Base-by-base conservation (phyloP, 768 basidiomycete genomes). In the Clavaria fumosa region DNA sequence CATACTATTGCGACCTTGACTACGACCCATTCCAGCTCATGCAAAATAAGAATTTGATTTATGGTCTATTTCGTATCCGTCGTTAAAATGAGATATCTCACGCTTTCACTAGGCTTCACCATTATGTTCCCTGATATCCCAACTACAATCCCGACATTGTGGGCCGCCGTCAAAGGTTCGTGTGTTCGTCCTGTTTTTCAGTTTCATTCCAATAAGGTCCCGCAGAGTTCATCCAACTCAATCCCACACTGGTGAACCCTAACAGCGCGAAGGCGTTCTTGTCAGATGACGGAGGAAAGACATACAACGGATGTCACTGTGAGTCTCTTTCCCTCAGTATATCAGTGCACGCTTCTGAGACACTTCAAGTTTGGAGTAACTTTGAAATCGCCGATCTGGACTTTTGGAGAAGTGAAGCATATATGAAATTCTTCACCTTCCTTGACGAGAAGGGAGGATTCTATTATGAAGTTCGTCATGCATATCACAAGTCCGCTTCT, bases 271-370 rank as follows among this genome's bases (percentile, higher is more conserved):
- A 80, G 64, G 55, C 53, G 1, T 84, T 76, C 57, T 51, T 81
- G 33, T 79, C 75, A 1, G 67, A 81, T 34, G 66, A 90, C 49
- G 63, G 66, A 3, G 83, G 82, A 9, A 62, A 75, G 31, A 67
- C 66, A 0, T 85, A 83, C 47, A 85, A 84, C 52, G 58, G 67
- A 12, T 85, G 82, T 50, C 79, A 83, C 44, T 83, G 77, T 80
- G 45, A 44, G 73, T 63, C 5, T 23, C n/a, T n/a, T 20, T 23
- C 7, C 50, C 47, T 40, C 70, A 68, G 43, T 69, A 63, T 3
- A 19, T 19, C 21, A 17, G 21, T 5, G 23, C 7, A 19, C 17
- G 23, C 23, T 11, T 21, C 22, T 18, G 7, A 11, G 21, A 15
- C 17, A 15, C 3, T 14, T 7, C 10, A 14, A 67, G 71, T 73